Base-by-base conservation (phyloP, 805 yeast genomes). In the Candida argentea region DNA sequence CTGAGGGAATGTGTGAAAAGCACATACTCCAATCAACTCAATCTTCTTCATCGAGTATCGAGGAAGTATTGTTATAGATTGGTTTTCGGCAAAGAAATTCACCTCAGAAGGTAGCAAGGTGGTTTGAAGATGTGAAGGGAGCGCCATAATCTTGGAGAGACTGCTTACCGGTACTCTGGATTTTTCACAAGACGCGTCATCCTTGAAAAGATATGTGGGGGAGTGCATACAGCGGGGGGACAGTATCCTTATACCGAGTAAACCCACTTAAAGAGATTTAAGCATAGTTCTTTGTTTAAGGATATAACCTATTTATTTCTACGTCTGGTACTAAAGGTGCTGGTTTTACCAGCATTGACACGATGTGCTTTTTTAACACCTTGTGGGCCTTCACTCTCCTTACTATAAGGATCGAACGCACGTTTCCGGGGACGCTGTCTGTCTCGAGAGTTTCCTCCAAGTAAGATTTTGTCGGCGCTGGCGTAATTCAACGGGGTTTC, bases 1-100 rank as follows among this genome's bases (percentile, higher is more conserved):
- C 34, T 37, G 35, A 32, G 18, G 17, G 7, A 9, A 15, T n/a
- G 16, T 8, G 14, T 16, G 4, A 10, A 21, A 12, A 14, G 18
- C 30, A 59, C 68, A 25, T 62, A 68, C 72, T 4, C 87, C 83
- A 25, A 79, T 74, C 25, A 82, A 60, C 25, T 68, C 70, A 12
- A 77, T 54, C n/a, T 75, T 63, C 20, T 70, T 72, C 72, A 80
- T 66, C 2, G 76, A 55, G 45, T 77, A 81, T 33, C 91, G 64
- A 4, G 96, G 95, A n/a, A 86, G 63, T 7, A 87, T 76, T 14
- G 74, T 67, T 5, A 86, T 66, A 3, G 50, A 53, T 33, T 79
- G 85, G 48, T 81, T 84, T 46, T 91, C 96, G 2, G 94, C 91
- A 16, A 85, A 58, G 43, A 83, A 91, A 39, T 75, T 81, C 24